Evolutionary conservation across 495 filamentous ascomycete genomes (phyloP), one percentile per base, ranked within the genome.

Genomic region (Tuber brumale): DNA sequence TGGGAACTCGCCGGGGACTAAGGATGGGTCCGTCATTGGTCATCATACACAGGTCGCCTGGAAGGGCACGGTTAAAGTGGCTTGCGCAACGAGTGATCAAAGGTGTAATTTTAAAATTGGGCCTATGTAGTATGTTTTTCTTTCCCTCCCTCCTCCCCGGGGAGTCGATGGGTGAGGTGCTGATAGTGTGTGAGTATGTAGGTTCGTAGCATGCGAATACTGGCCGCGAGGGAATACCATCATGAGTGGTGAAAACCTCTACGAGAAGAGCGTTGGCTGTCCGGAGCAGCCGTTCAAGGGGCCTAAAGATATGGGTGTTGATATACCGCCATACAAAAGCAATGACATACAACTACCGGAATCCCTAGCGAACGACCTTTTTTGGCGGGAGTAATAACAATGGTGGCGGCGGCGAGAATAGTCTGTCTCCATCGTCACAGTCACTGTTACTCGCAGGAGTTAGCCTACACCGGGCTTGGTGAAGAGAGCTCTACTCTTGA

Each of bases 1-100:
- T 76, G 93, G 88, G 83, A 19, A 79, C 0, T 80, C 85, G 5
- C 85, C 86, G 12, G 19, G 1, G 10, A 35, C 41, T 21, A 44
- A 57, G 73, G 70, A 75, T 41, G 69, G 39, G 31, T 21, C 16
- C 10, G 71, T 72, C 5, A 74, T 43, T 6, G 74, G 74, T 12
- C 74, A 76, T 42, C 72, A 72, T 48, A 76, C 74, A 7, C 74
- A 76, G 27, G 45, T 73, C 37, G 74, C 72, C 31, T 76, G 74
- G 74, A 72, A 27, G 70, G 46, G 72, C 23, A 76, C 74, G 5
- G n/a, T 16, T 2, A 76, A 48, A 43, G 69, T 76, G 37, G 74
- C 16, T 12, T 76, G 70, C 41, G 74, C 69, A 0, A 61, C 43
- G 42, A 76, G 57, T 35, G 57, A 66, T 35, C 57, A 76, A 70